A percentile compares a stretch with the other conserved stretches of the same genome.
Conservation (phyloP, 2,329 filamentous ascomycete species). For the Lachnellula hyalina region DNA sequence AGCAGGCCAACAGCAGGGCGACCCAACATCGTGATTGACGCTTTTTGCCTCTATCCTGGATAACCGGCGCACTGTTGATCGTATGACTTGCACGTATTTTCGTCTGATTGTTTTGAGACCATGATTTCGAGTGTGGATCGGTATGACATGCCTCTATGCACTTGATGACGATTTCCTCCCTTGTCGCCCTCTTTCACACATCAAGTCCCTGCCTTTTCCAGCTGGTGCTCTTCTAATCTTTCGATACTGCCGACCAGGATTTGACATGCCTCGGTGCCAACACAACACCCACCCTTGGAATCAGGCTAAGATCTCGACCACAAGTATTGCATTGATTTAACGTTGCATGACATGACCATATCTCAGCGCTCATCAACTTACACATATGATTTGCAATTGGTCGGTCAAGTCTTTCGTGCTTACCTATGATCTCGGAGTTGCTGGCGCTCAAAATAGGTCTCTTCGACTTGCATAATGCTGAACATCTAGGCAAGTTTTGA, state of each 20-base stretch:
- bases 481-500: neutral
- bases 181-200: conserved; percentile 20
- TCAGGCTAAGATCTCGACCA: conserved; percentile 11
- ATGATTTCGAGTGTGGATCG: conserved; percentile 27
- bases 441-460: neutral
- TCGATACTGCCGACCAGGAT: conserved; percentile 11
- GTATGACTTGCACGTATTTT: conserved; percentile 28
- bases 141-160: conserved; percentile 31
- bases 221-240: conserved; percentile 1
- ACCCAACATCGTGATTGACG: conserved; percentile 32
- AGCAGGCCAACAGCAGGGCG: conserved; percentile 31
- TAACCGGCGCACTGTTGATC: conserved; percentile 26
- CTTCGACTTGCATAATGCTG: conserved; percentile 5
- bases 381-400: conserved; percentile 19
- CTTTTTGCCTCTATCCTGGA: conserved; percentile 21
- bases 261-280: conserved; percentile 14
- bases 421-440: neutral
- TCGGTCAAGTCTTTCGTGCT: neutral
- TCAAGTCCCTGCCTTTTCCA: conserved; percentile 9
- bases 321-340: conserved; percentile 23
- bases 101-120: conserved; percentile 30
- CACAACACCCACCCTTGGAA: neutral
- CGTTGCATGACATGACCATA: conserved; percentile 24
- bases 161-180: conserved; percentile 23
- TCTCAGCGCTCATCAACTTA: conserved; percentile 16